A percentile compares a stretch with the other conserved stretches of the same genome.
phyloP scores from a whole-genome alignment of 202 grass and related monocot species.

The Dendrocalamus latiflorus region DNA sequence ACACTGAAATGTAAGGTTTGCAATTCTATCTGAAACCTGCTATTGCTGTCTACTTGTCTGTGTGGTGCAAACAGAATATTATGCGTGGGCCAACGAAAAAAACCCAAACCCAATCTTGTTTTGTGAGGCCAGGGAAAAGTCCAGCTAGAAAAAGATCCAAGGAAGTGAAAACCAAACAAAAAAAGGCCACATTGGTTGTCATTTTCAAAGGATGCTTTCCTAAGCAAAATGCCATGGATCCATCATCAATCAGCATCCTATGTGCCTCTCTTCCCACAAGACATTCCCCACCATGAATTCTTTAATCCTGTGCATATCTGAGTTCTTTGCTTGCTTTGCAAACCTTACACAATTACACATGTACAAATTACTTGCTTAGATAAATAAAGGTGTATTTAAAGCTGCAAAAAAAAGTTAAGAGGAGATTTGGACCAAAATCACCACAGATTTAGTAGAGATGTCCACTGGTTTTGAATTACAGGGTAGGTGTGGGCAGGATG shows the following conservation, averaged over 20 bases:
- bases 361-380: background rate
- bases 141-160: background rate
- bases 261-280: background rate
- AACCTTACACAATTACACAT: background rate
- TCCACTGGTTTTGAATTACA: background rate
- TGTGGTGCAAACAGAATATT: conserved; percentile 10
- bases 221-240: conserved; percentile 13
- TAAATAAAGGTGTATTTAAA: background rate
- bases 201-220: background rate
- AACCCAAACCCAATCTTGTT: conserved; percentile 17
- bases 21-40: background rate
- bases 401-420: background rate
- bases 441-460: background rate
- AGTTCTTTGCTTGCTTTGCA: background rate
- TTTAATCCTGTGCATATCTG: background rate
- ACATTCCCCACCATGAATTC: conserved; percentile 11
- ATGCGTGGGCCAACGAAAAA: conserved; percentile 20
- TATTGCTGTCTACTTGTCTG: background rate
- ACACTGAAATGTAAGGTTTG: background rate
- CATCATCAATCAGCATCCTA: conserved; percentile 35
- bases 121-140: conserved; percentile 10
- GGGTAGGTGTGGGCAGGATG: background rate
- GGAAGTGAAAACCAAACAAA: conserved; percentile 1
- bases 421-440: background rate
- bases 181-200: background rate